phyloP scores from a whole-genome alignment of 108 stramenopile species.

The Conticribra guillardii region DNA sequence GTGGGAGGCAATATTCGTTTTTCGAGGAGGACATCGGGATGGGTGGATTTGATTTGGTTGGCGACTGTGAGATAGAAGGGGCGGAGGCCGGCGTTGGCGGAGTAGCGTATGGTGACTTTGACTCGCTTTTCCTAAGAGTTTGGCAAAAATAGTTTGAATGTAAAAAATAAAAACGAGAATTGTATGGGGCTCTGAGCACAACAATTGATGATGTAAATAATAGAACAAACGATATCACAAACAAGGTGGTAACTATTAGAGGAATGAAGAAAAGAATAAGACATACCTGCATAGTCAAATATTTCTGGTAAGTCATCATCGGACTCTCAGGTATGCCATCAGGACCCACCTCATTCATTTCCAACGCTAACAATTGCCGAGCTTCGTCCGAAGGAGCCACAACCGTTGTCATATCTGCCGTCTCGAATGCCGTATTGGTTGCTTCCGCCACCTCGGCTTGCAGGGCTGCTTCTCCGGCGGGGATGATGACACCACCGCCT shows the following conservation, averaged over 20 bases:
- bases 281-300: slow-evolving; percentile 74
- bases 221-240: no score
- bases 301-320: slow-evolving; percentile 66
- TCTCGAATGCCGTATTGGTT: not conserved
- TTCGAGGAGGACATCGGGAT: slow-evolving; percentile 79
- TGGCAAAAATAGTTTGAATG: not conserved
- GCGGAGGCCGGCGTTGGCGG: slow-evolving; percentile 59
- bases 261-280: no score
- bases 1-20: slow-evolving; percentile 55
- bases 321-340: slow-evolving; percentile 36
- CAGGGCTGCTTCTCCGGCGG: not conserved
- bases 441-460: not conserved
- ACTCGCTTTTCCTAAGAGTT: slow-evolving; percentile 64
- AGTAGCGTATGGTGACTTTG: slow-evolving; percentile 74
- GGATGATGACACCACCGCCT: no score
- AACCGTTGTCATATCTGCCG: not conserved
- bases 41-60: slow-evolving; percentile 62
- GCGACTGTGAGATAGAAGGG: slow-evolving; percentile 85
- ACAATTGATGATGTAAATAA: no score
- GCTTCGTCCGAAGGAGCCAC: slow-evolving; percentile 11
- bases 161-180: not conserved
- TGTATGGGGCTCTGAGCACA: no score
- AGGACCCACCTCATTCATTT: slow-evolving; percentile 5
- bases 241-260: no score
- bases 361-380: slow-evolving; percentile 6